These are phyloP conservation scores for Cenococcum geophilum DNA, from an alignment of 495 filamentous ascomycete genomes.

Conservation along the genomic window DNA sequence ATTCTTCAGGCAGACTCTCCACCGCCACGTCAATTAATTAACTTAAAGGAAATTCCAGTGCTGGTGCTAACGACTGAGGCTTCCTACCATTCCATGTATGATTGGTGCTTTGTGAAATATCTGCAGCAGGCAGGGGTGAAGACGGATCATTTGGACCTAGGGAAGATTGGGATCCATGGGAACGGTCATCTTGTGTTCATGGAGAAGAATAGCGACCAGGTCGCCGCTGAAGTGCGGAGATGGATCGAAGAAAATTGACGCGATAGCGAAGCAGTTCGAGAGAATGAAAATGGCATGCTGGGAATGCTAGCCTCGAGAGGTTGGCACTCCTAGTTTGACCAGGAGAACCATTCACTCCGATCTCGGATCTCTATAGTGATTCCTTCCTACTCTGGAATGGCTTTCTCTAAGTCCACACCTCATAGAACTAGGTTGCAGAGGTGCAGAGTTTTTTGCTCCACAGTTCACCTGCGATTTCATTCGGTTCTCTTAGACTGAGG, in stretches of 20 bases:
- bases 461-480: too few relatives aligned
- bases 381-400: too few relatives aligned
- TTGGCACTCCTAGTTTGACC: too few relatives aligned
- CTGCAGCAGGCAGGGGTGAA: slow-evolving; percentile 24
- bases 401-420: too few relatives aligned
- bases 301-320: too few relatives aligned
- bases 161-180: slow-evolving; percentile 5
- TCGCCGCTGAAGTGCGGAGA: background rate
- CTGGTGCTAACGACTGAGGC: slow-evolving; percentile 15
- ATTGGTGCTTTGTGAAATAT: slow-evolving; percentile 23
- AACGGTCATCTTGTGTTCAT: slow-evolving; percentile 18
- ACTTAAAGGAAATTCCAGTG: slow-evolving; percentile 1
- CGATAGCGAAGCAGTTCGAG: too few relatives aligned
- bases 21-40: background rate
- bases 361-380: too few relatives aligned
- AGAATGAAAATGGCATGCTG: too few relatives aligned
- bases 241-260: background rate
- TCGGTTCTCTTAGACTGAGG: too few relatives aligned
- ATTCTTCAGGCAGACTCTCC: background rate
- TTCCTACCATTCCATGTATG: slow-evolving; percentile 19
- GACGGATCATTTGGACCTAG: slow-evolving; percentile 8
- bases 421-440: too few relatives aligned
- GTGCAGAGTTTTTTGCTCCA: too few relatives aligned
- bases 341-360: too few relatives aligned
- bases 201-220: slow-evolving; percentile 19